Evolutionary conservation across 2,329 filamentous ascomycete genomes (phyloP), one percentile per base, ranked within the genome.

Genomic region (Laburnicola sp.): DNA sequence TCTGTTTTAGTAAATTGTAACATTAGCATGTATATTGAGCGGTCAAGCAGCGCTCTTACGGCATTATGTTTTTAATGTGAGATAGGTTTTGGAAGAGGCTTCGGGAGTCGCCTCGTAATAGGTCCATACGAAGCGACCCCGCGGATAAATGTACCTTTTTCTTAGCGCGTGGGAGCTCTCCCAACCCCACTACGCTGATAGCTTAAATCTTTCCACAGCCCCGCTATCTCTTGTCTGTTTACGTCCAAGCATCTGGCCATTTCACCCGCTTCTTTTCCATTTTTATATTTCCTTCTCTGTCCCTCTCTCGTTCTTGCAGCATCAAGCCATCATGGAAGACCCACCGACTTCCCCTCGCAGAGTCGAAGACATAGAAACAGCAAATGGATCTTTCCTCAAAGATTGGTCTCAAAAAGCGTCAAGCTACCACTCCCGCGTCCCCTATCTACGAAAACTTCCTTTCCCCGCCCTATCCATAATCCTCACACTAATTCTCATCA

Each of bases 1-100:
- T 99, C 32, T 91, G 91, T 45, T 93, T 97, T 64, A 81, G 81
- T 6, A 80, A 76, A 58, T 47, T 69, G 51, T 74, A 69, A 45
- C 25, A 41, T 37, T 34, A 32, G 21, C 31, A 44, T 2, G 26
- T 6, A n/a, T n/a, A n/a, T n/a, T n/a, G n/a, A n/a, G n/a, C n/a
- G n/a, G n/a, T n/a, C n/a, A n/a, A n/a, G n/a, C n/a, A n/a, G n/a
- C n/a, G n/a, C n/a, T n/a, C n/a, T n/a, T n/a, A n/a, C n/a, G n/a
- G n/a, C n/a, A n/a, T n/a, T n/a, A n/a, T n/a, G n/a, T n/a, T n/a
- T n/a, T n/a, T n/a, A n/a, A n/a, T n/a, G n/a, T n/a, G n/a, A n/a
- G n/a, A n/a, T n/a, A n/a, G n/a, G n/a, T n/a, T n/a, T n/a, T n/a
- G n/a, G n/a, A n/a, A n/a, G n/a, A n/a, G n/a, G 47, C 34, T 57